Percentiles rank a stretch among this genome's conserved stretches.
Conservation (phyloP, 2,329 filamentous ascomycete genomes). For the Colletotrichum sp. region DNA sequence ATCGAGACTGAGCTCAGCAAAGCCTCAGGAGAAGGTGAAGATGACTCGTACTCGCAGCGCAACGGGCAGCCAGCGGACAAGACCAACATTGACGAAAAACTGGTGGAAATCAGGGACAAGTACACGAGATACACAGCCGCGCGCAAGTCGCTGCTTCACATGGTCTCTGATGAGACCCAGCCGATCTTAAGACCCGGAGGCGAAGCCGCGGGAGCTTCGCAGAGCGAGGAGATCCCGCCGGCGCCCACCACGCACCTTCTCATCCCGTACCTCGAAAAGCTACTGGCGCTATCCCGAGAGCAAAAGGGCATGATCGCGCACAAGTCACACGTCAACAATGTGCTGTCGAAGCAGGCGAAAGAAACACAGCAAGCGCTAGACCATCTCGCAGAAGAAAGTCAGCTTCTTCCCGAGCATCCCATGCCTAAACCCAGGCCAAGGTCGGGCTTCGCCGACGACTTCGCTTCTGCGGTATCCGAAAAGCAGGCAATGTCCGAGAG, state of each 20-base stretch:
- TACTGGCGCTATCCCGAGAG: slow-evolving; percentile 57
- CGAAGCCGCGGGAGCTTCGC: not conserved
- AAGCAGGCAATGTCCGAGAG: slow-evolving; percentile 44
- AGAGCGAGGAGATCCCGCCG: slow-evolving; percentile 22
- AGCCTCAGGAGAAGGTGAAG: slow-evolving; percentile 41
- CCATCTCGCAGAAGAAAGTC: slow-evolving; percentile 65
- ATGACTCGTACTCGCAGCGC: slow-evolving; percentile 22
- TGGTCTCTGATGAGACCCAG: slow-evolving; percentile 37
- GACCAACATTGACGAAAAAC: slow-evolving; percentile 39
- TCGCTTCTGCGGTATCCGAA: slow-evolving; percentile 38
- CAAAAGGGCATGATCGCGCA: slow-evolving; percentile 64
- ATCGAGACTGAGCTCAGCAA: slow-evolving; percentile 67
- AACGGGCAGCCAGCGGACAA: slow-evolving; percentile 17
- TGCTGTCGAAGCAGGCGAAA: slow-evolving; percentile 55
- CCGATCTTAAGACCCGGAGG: slow-evolving; percentile 25
- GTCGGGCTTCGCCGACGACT: slow-evolving; percentile 49
- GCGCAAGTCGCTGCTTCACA: slow-evolving; percentile 51
- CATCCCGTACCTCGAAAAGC: slow-evolving; percentile 59
- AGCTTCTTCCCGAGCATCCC: slow-evolving; percentile 60
- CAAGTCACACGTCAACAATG: slow-evolving; percentile 59
- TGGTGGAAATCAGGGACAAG: slow-evolving; percentile 56
- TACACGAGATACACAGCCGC: slow-evolving; percentile 58
- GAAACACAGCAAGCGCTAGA: slow-evolving; percentile 55
- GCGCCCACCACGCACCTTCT: slow-evolving; percentile 47
- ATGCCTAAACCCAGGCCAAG: slow-evolving; percentile 40